These are phyloP conservation scores for Xylaria arbuscula DNA, from an alignment of 2,329 filamentous ascomycete genomes.

Conservation along the genomic window DNA sequence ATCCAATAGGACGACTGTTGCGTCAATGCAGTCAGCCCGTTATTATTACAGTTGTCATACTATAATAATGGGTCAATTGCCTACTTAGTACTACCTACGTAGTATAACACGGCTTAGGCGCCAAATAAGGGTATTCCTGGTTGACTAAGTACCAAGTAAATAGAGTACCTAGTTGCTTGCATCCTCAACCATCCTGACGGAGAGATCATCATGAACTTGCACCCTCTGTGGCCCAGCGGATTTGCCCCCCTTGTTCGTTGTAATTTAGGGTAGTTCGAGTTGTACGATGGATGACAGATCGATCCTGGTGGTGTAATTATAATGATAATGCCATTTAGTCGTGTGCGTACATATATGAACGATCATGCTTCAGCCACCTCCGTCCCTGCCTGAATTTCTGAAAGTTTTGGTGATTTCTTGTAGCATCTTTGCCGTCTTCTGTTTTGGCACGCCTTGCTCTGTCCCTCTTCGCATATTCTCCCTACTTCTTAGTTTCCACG, in stretches of 20 bases:
- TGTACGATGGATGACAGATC: conserved; percentile 30
- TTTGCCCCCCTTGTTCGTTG: conserved; percentile 28
- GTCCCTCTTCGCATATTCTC: neutral
- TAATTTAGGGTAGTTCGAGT: conserved; percentile 22
- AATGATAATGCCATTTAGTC: neutral
- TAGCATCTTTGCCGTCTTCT: neutral
- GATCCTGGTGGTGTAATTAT: conserved; percentile 21
- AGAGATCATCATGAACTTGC: conserved; percentile 35
- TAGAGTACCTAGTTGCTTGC: conserved; percentile 10
- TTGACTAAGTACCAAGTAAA: conserved; percentile 9
- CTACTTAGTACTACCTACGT: neutral
- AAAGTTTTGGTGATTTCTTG: conserved; percentile 8
- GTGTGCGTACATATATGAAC: conserved; percentile 6
- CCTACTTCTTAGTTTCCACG: neutral
- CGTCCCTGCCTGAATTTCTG: conserved; percentile 6
- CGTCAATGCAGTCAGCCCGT: neutral
- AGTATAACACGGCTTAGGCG: neutral
- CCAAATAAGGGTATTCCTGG: conserved; percentile 19
- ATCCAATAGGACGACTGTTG: conserved; percentile 22
- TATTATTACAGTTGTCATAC: neutral
- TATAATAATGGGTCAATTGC: neutral
- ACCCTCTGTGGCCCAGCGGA: conserved; percentile 28
- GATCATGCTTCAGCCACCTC: conserved; percentile 14
- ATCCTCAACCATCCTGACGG: conserved; percentile 32
- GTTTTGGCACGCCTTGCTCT: neutral